Evolutionary conservation across 179 eudicot genomes (phyloP).

Genomic region (Nepenthes alata): DNA sequence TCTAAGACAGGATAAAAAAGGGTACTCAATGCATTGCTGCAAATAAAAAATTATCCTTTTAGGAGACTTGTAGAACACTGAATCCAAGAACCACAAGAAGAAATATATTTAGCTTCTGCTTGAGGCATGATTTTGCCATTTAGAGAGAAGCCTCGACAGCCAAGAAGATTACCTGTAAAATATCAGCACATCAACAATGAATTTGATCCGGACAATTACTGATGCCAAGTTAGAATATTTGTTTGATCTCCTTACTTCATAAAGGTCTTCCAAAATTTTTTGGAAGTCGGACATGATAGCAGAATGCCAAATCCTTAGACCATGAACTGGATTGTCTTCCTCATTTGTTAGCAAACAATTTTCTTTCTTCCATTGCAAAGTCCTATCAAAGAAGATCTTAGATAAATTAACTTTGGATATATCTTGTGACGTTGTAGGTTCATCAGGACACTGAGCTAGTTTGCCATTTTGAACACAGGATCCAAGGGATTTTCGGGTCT

Average conservation of each 20-base stretch:
- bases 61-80: background rate
- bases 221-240: constrained; percentile 29
- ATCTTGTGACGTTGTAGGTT: constrained; percentile 20
- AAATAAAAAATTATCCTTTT: constrained; percentile 14
- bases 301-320: constrained; percentile 58
- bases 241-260: constrained; percentile 30
- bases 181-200: constrained; percentile 52
- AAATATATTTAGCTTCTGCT: constrained; percentile 4
- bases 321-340: constrained; percentile 28
- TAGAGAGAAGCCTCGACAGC: background rate
- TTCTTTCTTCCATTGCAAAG: constrained; percentile 14
- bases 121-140: background rate
- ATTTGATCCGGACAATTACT: constrained; percentile 42
- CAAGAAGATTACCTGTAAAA: constrained; percentile 52
- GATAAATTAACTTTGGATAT: constrained; percentile 16
- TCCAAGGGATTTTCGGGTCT: constrained; percentile 17
- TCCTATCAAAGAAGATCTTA: constrained; percentile 12
- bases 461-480: constrained; percentile 15
- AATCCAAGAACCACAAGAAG: background rate
- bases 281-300: constrained; percentile 49
- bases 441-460: constrained; percentile 18
- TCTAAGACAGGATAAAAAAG: constrained; percentile 35
- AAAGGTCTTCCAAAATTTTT: constrained; percentile 40
- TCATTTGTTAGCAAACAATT: constrained; percentile 7
- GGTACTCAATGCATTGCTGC: constrained; percentile 58